phyloP scores from a whole-genome alignment of 768 basidiomycete species.

The Tylopilus rubrobrunneus region DNA sequence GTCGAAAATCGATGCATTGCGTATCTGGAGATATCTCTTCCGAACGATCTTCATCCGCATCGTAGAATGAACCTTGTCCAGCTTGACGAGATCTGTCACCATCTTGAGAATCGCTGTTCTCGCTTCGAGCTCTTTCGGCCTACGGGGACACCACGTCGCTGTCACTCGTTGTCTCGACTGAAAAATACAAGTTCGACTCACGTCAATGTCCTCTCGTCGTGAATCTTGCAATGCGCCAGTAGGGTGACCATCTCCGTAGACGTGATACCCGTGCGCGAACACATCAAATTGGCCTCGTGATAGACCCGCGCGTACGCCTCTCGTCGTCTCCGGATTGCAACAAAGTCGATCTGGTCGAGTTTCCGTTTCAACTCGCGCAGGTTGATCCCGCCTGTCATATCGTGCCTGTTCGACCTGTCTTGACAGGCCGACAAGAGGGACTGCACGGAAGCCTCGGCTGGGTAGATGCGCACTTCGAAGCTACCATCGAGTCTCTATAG shows the following conservation, averaged over 20 bases:
- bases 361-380: conserved; percentile 54
- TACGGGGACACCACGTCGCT: conserved; percentile 25
- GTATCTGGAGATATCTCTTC: conserved; percentile 49
- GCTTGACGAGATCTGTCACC: conserved; percentile 77
- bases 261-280: conserved; percentile 70
- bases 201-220: conserved; percentile 77
- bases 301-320: conserved; percentile 74
- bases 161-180: background rate
- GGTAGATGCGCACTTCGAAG: conserved; percentile 87
- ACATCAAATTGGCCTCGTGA: conserved; percentile 79
- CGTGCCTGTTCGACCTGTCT: conserved; percentile 32
- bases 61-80: conserved; percentile 79
- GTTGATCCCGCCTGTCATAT: conserved; percentile 53
- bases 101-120: conserved; percentile 73
- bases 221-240: conserved; percentile 88
- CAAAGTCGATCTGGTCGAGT: conserved; percentile 63
- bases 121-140: conserved; percentile 75
- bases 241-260: conserved; percentile 87
- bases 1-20: too few species aligned
- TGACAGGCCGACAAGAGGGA: conserved; percentile 54
- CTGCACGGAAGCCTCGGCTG: conserved; percentile 56
- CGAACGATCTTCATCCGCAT: conserved; percentile 70
- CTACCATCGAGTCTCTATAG: conserved; percentile 74
- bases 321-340: conserved; percentile 59
- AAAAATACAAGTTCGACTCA: conserved; percentile 28